These are phyloP conservation scores for Populus nigra DNA, from an alignment of 345 rosid genomes.

Conservation along the genomic window DNA sequence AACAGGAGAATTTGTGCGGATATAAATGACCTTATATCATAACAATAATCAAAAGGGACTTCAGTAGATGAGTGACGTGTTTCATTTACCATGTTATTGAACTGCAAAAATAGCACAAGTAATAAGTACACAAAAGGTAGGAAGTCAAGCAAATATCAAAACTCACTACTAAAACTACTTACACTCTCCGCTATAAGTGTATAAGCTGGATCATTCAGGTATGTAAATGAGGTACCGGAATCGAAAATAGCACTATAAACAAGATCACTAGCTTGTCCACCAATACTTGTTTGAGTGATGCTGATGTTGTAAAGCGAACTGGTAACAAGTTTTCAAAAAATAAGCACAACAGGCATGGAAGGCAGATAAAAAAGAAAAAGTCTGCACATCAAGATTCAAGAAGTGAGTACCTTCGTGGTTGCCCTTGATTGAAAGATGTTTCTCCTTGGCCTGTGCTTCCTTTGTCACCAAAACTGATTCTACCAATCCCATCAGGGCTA, in stretches of 20 bases:
- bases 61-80: slow-evolving; percentile 37
- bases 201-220: slow-evolving; percentile 75
- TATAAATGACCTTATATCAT: slow-evolving; percentile 53
- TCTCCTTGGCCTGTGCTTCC: slow-evolving; percentile 77
- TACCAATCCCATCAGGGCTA: slow-evolving; percentile 59
- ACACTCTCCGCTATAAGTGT: slow-evolving; percentile 58
- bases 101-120: slow-evolving; percentile 48
- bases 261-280: slow-evolving; percentile 48
- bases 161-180: slow-evolving; percentile 32
- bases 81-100: slow-evolving; percentile 51
- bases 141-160: slow-evolving; percentile 3
- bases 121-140: slow-evolving; percentile 1
- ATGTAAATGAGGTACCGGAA: slow-evolving; percentile 92
- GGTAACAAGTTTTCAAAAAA: slow-evolving; percentile 11
- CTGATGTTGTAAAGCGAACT: slow-evolving; percentile 89
- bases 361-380: neutral
- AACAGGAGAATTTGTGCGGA: neutral
- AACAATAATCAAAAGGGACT: slow-evolving; percentile 85
- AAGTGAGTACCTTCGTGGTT: slow-evolving; percentile 49
- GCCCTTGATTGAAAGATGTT: slow-evolving; percentile 71
- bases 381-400: neutral
- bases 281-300: slow-evolving; percentile 56
- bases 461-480: slow-evolving; percentile 90
- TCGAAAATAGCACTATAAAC: slow-evolving; percentile 79
- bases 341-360: slow-evolving; percentile 14